Base-by-base conservation (phyloP, 2,329 filamentous ascomycete species). In the Claviceps cyperi region DNA sequence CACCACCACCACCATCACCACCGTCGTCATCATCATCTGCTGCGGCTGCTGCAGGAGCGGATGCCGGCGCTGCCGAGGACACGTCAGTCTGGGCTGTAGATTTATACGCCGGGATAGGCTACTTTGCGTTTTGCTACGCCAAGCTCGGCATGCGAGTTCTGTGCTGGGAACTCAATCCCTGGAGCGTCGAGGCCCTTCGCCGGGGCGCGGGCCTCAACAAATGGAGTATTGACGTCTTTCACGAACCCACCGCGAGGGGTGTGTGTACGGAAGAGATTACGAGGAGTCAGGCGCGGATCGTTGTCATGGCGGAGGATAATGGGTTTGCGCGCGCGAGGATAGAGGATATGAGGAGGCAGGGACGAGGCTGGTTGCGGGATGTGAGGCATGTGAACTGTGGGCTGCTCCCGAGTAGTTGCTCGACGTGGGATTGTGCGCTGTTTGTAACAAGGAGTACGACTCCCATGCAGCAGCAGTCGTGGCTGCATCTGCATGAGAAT, bases 61-160 rank as follows among this genome's bases (percentile, higher is more conserved):
- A 11, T n/a, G 7, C 17, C 6, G 11, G 11, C n/a, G 17, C 37
- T 2, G 28, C 9, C 8, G 9, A 24, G 19, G 35, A 63, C 8
- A 56, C 58, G 1, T 28, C 41, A 9, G 50, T 52, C 4, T 80
- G 74, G 64, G 79, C 83, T 0, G 77, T 94, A 0, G 91, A 97
- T 64, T 69, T 97, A 52, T 96, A 94, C 68, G 87, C 86, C 0
- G 91, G 91, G 0, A 95, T 96, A 55, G 91, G 91, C 5, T 96
- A 96, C 66, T 96, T 97, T 66, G 79, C 84, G 3, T 94, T 96
- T 60, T 85, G 80, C 35, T 96, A 95, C 66, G 76, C 82, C 6
- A 74, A 71, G 52, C 76, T 83, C 17, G 88, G 87, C 0, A 69
- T 90, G 59, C 69, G 76, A 46, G 83, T 96, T 1, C 70, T 92